Base-by-base conservation (phyloP, 176 grass and related monocot genomes). In the Rhynchospora breviuscula region DNA sequence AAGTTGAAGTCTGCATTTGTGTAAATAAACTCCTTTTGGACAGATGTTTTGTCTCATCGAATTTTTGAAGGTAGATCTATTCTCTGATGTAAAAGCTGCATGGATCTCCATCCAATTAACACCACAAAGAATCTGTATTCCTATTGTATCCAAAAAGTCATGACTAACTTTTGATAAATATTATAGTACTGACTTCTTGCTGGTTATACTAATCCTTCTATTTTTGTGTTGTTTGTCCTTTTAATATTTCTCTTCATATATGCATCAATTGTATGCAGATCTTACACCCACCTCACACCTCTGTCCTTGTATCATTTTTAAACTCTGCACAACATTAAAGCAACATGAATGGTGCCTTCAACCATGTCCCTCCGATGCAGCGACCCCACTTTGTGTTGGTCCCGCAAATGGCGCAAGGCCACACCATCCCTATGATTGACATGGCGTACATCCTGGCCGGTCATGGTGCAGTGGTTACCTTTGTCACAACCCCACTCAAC, bases 401-500 rank as follows among this genome's bases (percentile, higher is more conserved):
- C 40, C 78, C 85, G 0, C 64, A 79, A 43, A 46, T 72, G 63
- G 78, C 85, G 10, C 85, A 66, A 70, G 85, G 85, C 48, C 85
- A 87, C 63, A 81, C 68, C 23, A 87, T 87, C 78, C 85, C 85
- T 3, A 72, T 81, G 63, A 67, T 87, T 17, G 85, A 87, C 85
- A 56, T 87, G 22, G 85, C 78, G 12, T 51, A 43, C 78, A 67
- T 62, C 8, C 78, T 82, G 66, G 85, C 85, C 33, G 23, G 14
- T 25, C 77, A 63, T 70, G 85, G 85, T 19, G 62, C 54, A 8
- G 31, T 82, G 23, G 80, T 83, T 56, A 83, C 56, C 26, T 57
- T 84, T 58, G 66, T 87, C 47, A 89, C 90, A 64, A 89, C 84
- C 8, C 80, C 87, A 29, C 57, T n/a, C 3, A 87, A 91, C 75